Evolutionary conservation across 2,329 filamentous ascomycete genomes (phyloP), one percentile per base, ranked within the genome.

Genomic region (Proliferodiscus dingleyae): DNA sequence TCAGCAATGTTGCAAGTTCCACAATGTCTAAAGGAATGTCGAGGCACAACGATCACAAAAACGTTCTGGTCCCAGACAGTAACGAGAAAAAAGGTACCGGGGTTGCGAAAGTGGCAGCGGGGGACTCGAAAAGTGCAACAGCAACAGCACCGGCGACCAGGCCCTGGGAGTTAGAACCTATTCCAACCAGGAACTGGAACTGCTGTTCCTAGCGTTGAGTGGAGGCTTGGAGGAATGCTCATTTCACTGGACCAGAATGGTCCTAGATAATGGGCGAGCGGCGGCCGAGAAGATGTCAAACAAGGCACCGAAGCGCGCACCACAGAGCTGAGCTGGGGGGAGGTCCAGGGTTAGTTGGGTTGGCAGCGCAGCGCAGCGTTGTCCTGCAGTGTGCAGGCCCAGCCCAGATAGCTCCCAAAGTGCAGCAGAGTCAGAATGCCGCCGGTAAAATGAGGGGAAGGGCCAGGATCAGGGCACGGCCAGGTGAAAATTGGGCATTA

Each of bases 41-140:
- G 41, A 46, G 41, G 51, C 47, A 54, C 45, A 54, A n/a, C 49
- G 46, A 50, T 52, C 38, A 40, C 46, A 30, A 24, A 39, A 47
- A 34, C 15, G 24, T 51, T 52, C 34, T 32, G 46, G 49, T 50
- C 54, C 55, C 49, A 50, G 49, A 45, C 29, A 50, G 46, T 37
- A 50, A 43, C 37, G 50, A 49, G 54, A 43, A 54, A 55, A 53
- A 53, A 29, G 42, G 46, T 39, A 45, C 52, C 44, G 46, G 54
- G 54, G 44, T 55, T 40, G 38, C 21, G 19, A 43, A 47, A 39
- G 50, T 51, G 45, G 52, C 48, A 50, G 55, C 50, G n/a, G n/a
- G 49, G 49, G 48, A 49, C 50, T 46, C 36, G 46, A 50, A 37
- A 16, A 30, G 15, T 33, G 40, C 11, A 16, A 53, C 47, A 53